phyloP scores from a whole-genome alignment of 1,284 basidiomycete genomes.

The Pseudozyma tsukubaensis region DNA sequence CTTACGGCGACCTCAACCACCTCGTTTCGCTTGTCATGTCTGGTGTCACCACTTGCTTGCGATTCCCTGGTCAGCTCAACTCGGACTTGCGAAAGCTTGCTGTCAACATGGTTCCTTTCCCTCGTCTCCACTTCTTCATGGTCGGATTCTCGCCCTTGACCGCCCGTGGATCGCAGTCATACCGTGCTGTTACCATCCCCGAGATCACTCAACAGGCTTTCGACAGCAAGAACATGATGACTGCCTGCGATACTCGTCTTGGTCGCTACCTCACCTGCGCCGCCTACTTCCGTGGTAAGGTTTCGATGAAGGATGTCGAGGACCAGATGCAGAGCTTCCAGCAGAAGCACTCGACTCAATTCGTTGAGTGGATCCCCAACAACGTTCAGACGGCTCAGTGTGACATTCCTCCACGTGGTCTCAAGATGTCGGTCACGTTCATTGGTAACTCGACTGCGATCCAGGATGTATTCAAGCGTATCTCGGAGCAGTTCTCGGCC shows the following conservation, averaged over 20 bases:
- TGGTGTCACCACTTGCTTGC: constrained; percentile 86
- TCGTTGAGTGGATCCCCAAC: constrained; percentile 69
- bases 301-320: constrained; percentile 71
- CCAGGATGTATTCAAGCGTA: constrained; percentile 67
- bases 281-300: constrained; percentile 67
- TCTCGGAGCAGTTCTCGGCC: constrained; percentile 68
- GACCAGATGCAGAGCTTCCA: constrained; percentile 67
- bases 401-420: constrained; percentile 65
- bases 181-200: constrained; percentile 70
- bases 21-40: constrained; percentile 87
- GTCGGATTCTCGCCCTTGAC: constrained; percentile 69
- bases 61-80: constrained; percentile 94
- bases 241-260: constrained; percentile 81
- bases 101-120: constrained; percentile 79
- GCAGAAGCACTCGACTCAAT: constrained; percentile 64
- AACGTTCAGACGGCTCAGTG: constrained; percentile 68
- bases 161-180: constrained; percentile 71
- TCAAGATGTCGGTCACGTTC: constrained; percentile 69
- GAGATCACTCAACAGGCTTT: constrained; percentile 65
- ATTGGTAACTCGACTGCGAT: constrained; percentile 69
- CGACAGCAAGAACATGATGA: constrained; percentile 70
- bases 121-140: constrained; percentile 69
- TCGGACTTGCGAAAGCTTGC: constrained; percentile 92
- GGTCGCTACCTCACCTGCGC: constrained; percentile 71
- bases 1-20: constrained; percentile 70